Evolutionary conservation across 768 basidiomycete species (phyloP).

Genomic region (Atractiella rhizophila): DNA sequence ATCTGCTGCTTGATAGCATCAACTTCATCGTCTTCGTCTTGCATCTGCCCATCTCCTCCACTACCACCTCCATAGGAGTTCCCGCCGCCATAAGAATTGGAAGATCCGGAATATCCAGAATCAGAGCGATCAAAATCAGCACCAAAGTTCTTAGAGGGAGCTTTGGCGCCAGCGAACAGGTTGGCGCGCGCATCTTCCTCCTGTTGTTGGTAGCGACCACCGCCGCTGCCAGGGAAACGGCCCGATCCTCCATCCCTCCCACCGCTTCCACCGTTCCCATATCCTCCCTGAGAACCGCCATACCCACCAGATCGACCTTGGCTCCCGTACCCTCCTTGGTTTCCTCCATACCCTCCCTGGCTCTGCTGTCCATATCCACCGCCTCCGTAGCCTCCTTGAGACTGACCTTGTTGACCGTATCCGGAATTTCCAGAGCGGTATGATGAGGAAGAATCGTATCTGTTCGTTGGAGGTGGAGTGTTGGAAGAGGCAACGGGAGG

Average conservation of each 20-base stretch:
- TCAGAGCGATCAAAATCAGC: constrained; percentile 21
- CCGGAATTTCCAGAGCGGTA: no score
- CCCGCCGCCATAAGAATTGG: constrained; percentile 3
- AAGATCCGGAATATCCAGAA: constrained; percentile 11
- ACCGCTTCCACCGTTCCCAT: no score
- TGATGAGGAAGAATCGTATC: no score
- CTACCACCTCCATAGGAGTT: background rate
- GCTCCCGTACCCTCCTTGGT: background rate
- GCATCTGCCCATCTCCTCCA: constrained; percentile 4
- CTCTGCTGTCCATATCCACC: no score
- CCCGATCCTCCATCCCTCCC: no score
- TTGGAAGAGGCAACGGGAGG: no score
- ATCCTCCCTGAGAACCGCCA: constrained; percentile 1
- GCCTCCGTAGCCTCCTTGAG: no score
- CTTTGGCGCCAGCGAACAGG: constrained; percentile 19
- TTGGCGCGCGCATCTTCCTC: constrained; percentile 17
- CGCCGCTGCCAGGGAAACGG: no score
- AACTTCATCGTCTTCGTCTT: constrained; percentile 13
- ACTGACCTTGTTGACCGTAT: no score
- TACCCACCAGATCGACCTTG: background rate
- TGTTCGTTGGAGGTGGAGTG: no score
- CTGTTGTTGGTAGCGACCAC: no score
- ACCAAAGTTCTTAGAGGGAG: constrained; percentile 1
- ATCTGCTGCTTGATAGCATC: constrained; percentile 73
- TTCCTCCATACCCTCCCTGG: no score